phyloP scores from a whole-genome alignment of 2,329 filamentous ascomycete genomes.

The Colletotrichum filicis region DNA sequence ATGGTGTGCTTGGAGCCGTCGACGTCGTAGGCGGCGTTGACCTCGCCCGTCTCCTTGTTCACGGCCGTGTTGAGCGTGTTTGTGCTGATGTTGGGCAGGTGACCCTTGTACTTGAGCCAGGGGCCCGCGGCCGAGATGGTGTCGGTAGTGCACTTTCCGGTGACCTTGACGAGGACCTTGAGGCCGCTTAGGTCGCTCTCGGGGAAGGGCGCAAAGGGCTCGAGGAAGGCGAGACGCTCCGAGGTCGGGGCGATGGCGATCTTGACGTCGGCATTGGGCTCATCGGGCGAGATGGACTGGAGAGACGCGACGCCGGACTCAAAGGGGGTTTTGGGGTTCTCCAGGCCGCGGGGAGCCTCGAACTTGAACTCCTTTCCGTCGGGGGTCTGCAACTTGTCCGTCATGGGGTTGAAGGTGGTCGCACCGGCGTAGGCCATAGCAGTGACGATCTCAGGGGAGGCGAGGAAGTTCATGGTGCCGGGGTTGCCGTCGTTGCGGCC shows the following conservation, averaged over 20 bases:
- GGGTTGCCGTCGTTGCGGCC: slow-evolving; percentile 97
- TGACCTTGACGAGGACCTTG: slow-evolving; percentile 93
- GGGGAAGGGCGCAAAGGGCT: slow-evolving; percentile 91
- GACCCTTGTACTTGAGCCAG: slow-evolving; percentile 99
- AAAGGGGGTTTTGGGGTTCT: slow-evolving; percentile 74
- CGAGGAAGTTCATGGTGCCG: slow-evolving; percentile 98
- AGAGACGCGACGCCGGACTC: slow-evolving; percentile 81
- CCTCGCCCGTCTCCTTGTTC: slow-evolving; percentile 91
- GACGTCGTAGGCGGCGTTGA: slow-evolving; percentile 90
- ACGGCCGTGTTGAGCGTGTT: slow-evolving; percentile 97
- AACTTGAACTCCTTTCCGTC: slow-evolving; percentile 88
- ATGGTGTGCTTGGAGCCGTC: slow-evolving; percentile 82
- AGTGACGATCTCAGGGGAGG: slow-evolving; percentile 95
- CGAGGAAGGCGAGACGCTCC: slow-evolving; percentile 87
- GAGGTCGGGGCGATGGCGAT: slow-evolving; percentile 90
- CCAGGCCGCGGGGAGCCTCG: slow-evolving; percentile 77
- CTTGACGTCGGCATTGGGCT: slow-evolving; percentile 61
- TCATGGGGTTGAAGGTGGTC: slow-evolving; percentile 96
- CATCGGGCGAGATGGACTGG: slow-evolving; percentile 78
- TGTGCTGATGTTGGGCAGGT: slow-evolving; percentile 95
- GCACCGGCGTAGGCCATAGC: slow-evolving; percentile 93
- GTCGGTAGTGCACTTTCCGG: slow-evolving; percentile 98
- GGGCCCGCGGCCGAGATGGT: slow-evolving; percentile 97
- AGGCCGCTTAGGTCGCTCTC: slow-evolving; percentile 78
- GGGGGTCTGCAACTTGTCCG: slow-evolving; percentile 83